Percentiles rank a stretch among this genome's conserved stretches.
Conservation (phyloP, 108 stramenopile species). For the Pseudonitzschia multiseries region DNA sequence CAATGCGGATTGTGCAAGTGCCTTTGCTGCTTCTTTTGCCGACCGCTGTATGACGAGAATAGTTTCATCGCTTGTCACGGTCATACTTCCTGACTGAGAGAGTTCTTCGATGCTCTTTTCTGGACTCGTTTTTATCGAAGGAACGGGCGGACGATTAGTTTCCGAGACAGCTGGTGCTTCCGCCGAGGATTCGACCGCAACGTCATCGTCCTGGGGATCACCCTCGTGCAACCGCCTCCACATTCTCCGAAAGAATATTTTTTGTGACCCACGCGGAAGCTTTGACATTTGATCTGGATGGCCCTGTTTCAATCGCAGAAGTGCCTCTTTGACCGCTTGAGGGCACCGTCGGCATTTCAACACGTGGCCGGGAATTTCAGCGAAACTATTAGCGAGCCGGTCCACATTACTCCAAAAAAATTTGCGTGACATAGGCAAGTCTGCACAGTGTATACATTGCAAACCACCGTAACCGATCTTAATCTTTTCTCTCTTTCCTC, state of each 20-base stretch:
- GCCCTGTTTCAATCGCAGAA: constrained; percentile 62
- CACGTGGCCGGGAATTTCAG: constrained; percentile 86
- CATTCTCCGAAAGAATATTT: constrained; percentile 86
- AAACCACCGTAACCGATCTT: constrained; percentile 83
- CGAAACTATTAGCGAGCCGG: constrained; percentile 85
- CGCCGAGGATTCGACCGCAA: background rate
- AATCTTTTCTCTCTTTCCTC: constrained; percentile 86
- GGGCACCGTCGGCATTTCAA: constrained; percentile 81
- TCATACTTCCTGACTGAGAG: constrained; percentile 19
- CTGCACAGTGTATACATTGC: constrained; percentile 79
- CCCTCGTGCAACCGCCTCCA: constrained; percentile 84
- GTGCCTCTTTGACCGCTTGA: constrained; percentile 61
- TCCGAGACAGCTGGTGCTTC: background rate
- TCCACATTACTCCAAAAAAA: constrained; percentile 91
- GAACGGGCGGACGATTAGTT: background rate
- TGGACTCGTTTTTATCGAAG: constrained; percentile 6
- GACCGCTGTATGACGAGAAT: constrained; percentile 29
- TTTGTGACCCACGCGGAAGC: constrained; percentile 83
- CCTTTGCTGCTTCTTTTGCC: constrained; percentile 44
- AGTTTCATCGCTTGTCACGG: constrained; percentile 39
- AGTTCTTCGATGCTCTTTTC: constrained; percentile 8
- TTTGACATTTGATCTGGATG: constrained; percentile 79
- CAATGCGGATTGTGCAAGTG: constrained; percentile 25
- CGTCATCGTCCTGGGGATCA: constrained; percentile 28
- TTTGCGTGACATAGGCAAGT: constrained; percentile 66